Evolutionary conservation across 2,329 filamentous ascomycete genomes (phyloP).

Genomic region (Trichoderma hamatum): DNA sequence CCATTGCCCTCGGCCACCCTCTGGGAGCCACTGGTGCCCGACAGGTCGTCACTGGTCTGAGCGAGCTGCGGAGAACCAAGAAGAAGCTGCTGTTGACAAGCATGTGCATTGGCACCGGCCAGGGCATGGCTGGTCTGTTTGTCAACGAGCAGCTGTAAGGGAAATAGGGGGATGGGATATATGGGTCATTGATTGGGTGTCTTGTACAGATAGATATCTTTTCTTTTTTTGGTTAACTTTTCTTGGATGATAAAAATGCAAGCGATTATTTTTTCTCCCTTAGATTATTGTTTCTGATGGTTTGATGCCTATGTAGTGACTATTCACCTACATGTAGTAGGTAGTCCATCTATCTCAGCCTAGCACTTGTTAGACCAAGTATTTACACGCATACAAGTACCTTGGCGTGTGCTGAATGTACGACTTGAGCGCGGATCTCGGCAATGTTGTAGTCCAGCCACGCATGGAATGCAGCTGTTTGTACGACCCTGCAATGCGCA

Average conservation of each 20-base stretch:
- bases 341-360: not conserved
- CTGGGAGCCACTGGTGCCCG: slow-evolving; percentile 76
- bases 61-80: slow-evolving; percentile 79
- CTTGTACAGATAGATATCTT: slow-evolving; percentile 7
- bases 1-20: slow-evolving; percentile 81
- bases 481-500: not conserved
- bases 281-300: not conserved
- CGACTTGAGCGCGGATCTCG: slow-evolving; percentile 4
- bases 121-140: slow-evolving; percentile 69
- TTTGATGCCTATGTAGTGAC: too few species aligned
- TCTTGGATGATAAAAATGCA: slow-evolving; percentile 10
- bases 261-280: not conserved
- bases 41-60: slow-evolving; percentile 87
- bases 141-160: slow-evolving; percentile 34
- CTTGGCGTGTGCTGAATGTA: not conserved
- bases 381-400: not conserved
- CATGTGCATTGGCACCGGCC: slow-evolving; percentile 79
- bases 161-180: not conserved
- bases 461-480: not conserved
- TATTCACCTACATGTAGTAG: too few species aligned
- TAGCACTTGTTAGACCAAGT: not conserved
- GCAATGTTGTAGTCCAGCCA: not conserved
- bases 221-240: not conserved
- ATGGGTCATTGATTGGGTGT: not conserved
- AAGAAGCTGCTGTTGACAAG: slow-evolving; percentile 91